A percentile compares a stretch with the other conserved stretches of the same genome.
These are phyloP conservation scores for Fomitopsis schrenkii DNA, from an alignment of 1,284 basidiomycete species.

Conservation along the genomic window DNA sequence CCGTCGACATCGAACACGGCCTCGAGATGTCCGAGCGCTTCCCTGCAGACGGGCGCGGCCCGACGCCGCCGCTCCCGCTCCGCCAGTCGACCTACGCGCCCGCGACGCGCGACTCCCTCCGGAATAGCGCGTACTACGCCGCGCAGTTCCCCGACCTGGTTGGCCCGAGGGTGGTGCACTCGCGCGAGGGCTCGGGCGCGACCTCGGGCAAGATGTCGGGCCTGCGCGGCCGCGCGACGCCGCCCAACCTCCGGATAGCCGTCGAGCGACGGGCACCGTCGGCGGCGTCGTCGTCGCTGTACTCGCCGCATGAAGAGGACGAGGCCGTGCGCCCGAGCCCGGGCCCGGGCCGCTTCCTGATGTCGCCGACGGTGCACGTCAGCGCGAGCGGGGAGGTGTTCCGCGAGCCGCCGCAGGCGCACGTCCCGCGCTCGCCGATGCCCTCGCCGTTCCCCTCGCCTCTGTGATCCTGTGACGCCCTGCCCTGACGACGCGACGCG, in stretches of 20 bases:
- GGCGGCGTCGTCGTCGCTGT: not conserved
- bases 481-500: not conserved
- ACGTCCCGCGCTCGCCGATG: slow-evolving; percentile 22
- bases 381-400: slow-evolving; percentile 9
- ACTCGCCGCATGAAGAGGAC: not conserved
- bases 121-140: slow-evolving; percentile 21
- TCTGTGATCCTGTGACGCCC: not conserved
- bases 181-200: slow-evolving; percentile 1
- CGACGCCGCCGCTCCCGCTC: slow-evolving; percentile 7
- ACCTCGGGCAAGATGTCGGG: not conserved
- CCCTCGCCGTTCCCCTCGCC: slow-evolving; percentile 15
- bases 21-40: slow-evolving; percentile 45
- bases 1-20: slow-evolving; percentile 50
- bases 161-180: slow-evolving; percentile 9
- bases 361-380: slow-evolving; percentile 7
- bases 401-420: slow-evolving; percentile 24
- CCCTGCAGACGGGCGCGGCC: slow-evolving; percentile 8
- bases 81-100: slow-evolving; percentile 11
- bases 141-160: slow-evolving; percentile 5
- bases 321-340: not conserved
- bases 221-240: not conserved
- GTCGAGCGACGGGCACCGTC: not conserved
- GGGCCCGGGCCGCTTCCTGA: not conserved
- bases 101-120: slow-evolving; percentile 12
- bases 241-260: not conserved